phyloP scores from a whole-genome alignment of 331 rosid species.

The Stylosanthes scabra region DNA sequence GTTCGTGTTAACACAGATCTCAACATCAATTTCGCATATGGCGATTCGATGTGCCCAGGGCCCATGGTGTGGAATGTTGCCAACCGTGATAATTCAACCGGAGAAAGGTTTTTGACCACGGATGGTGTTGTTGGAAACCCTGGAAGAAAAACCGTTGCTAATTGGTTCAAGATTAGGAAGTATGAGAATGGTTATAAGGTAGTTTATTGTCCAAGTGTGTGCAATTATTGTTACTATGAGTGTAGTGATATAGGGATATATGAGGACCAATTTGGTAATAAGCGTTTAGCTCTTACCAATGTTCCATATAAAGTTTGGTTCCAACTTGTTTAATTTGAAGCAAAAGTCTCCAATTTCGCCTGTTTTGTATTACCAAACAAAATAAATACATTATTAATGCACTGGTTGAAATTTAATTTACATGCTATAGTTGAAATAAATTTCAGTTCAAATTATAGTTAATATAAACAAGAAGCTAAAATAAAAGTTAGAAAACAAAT shows the following conservation, averaged over 20 bases:
- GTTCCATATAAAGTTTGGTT: slow-evolving; percentile 42
- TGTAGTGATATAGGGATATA: slow-evolving; percentile 53
- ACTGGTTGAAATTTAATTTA: too few relatives aligned
- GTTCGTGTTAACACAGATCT: slow-evolving; percentile 50
- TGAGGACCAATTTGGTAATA: slow-evolving; percentile 30
- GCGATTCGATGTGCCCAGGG: background rate
- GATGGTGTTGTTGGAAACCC: slow-evolving; percentile 51
- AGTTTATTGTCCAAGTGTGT: slow-evolving; percentile 51
- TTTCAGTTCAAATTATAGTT: too few relatives aligned
- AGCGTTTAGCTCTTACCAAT: slow-evolving; percentile 49
- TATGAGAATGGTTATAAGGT: slow-evolving; percentile 40
- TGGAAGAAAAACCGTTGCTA: slow-evolving; percentile 30
- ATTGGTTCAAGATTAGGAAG: slow-evolving; percentile 57
- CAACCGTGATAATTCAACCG: background rate
- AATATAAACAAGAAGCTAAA: too few relatives aligned
- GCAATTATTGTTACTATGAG: slow-evolving; percentile 29
- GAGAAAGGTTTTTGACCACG: slow-evolving; percentile 43
- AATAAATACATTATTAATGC: too few relatives aligned
- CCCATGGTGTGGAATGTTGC: slow-evolving; percentile 54
- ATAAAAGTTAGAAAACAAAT: background rate
- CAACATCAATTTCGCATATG: slow-evolving; percentile 46
- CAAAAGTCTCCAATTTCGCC: background rate
- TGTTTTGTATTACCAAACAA: too few relatives aligned
- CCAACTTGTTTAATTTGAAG: slow-evolving; percentile 38
- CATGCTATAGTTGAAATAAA: too few relatives aligned